Conservation (phyloP, 495 filamentous ascomycete genomes). For the Neurospora sp. region DNA sequence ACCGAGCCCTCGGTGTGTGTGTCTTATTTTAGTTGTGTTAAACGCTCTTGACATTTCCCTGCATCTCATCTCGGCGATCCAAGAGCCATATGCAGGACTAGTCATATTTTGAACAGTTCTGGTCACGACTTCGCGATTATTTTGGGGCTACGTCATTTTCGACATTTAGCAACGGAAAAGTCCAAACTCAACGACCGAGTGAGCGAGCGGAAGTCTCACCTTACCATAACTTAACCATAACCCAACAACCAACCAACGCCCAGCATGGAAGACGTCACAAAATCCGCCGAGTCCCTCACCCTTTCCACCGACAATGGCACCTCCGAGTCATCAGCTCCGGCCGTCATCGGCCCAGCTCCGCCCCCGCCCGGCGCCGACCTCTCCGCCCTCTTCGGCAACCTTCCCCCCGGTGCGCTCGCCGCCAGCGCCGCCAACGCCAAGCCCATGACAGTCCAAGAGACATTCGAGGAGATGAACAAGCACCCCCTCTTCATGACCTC, state of each 20-base stretch:
- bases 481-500: constrained; percentile 93
- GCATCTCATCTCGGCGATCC: too few species aligned
- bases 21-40: too few species aligned
- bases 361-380: constrained; percentile 1
- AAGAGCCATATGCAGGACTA: background rate
- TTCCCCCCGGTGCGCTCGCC: constrained; percentile 51
- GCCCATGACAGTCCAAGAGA: constrained; percentile 54
- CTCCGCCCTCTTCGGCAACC: constrained; percentile 21
- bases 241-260: background rate
- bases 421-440: constrained; percentile 33
- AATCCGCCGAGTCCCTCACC: constrained; percentile 5
- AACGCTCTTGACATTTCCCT: too few species aligned
- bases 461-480: constrained; percentile 65
- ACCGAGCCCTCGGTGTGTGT: too few species aligned
- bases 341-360: constrained; percentile 12
- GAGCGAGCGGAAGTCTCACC: background rate
- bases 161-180: background rate
- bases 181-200: background rate
- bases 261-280: constrained; percentile 10
- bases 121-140: background rate
- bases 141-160: background rate
- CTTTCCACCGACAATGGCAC: background rate
- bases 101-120: background rate
- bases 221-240: background rate
- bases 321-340: background rate